Percentiles rank a stretch among this genome's conserved stretches.
phyloP scores from a whole-genome alignment of 2,329 filamentous ascomycete genomes.

The Penicillium paneum region DNA sequence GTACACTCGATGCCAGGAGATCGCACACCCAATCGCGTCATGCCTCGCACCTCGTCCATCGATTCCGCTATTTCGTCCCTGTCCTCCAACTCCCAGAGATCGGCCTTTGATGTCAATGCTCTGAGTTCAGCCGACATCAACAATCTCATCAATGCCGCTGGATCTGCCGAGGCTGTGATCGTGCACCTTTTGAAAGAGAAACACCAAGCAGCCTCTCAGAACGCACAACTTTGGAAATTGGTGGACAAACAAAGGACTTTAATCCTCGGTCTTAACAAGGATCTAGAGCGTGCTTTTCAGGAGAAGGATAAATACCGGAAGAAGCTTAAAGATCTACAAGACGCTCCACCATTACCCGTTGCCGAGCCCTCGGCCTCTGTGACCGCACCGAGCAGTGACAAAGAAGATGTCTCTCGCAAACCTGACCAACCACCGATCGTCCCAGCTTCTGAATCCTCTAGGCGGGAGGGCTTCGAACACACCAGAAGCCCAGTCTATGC shows the following conservation, averaged over 20 bases:
- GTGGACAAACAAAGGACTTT: conserved; percentile 95
- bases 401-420: not conserved
- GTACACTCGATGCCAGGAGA: conserved; percentile 31
- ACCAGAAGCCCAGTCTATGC: conserved; percentile 22
- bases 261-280: conserved; percentile 90
- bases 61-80: conserved; percentile 86
- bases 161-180: conserved; percentile 84
- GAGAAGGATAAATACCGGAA: conserved; percentile 93
- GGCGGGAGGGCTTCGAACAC: conserved; percentile 9
- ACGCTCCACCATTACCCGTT: conserved; percentile 39
- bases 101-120: conserved; percentile 54
- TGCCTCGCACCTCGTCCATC: conserved; percentile 78
- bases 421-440: conserved; percentile 4
- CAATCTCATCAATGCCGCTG: conserved; percentile 75
- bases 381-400: conserved; percentile 1
- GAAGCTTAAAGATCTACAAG: conserved; percentile 74
- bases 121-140: conserved; percentile 71
- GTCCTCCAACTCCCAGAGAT: conserved; percentile 60
- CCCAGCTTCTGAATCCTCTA: conserved; percentile 7
- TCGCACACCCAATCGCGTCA: conserved; percentile 33
- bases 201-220: conserved; percentile 81
- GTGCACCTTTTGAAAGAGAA: conserved; percentile 89
- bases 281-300: conserved; percentile 83
- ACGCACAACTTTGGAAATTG: conserved; percentile 87
- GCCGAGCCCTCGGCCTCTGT: conserved; percentile 10